Conservation (phyloP, 441 rosid genomes). For the Populus hybrid region DNA sequence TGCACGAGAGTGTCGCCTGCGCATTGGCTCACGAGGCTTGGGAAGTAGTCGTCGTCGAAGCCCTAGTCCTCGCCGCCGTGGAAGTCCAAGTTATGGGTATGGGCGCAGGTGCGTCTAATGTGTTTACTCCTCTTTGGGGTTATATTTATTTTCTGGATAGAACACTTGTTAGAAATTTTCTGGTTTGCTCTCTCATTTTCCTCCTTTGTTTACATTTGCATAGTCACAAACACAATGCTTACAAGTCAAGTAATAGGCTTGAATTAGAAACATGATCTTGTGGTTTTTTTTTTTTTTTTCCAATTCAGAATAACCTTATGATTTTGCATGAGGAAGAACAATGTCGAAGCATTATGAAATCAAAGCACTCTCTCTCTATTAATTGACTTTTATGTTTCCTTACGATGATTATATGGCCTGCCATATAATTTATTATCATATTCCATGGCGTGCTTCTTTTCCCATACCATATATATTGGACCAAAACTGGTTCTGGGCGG, state of each 20-base stretch:
- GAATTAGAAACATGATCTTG: background rate
- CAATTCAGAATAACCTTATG: background rate
- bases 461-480: too few relatives aligned
- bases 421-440: too few relatives aligned
- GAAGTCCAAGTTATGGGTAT: slow-evolving; percentile 67
- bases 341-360: too few relatives aligned
- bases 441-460: too few relatives aligned
- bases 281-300: background rate
- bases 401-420: too few relatives aligned
- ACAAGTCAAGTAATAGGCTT: background rate
- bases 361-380: too few relatives aligned
- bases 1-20: slow-evolving; percentile 80
- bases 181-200: background rate
- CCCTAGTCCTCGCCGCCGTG: slow-evolving; percentile 75
- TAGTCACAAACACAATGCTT: background rate
- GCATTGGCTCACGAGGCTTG: slow-evolving; percentile 56
- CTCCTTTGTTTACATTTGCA: background rate
- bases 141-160: too few relatives aligned
- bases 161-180: background rate
- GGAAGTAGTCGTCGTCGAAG: slow-evolving; percentile 61
- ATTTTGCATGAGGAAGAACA: background rate
- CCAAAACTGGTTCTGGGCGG: too few relatives aligned
- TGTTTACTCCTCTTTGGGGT: too few relatives aligned
- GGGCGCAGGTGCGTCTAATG: slow-evolving; percentile 50
- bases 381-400: too few relatives aligned